Evolutionary conservation across 768 basidiomycete genomes (phyloP), one percentile per base, ranked within the genome.

Genomic region (Leccinum imitatum): DNA sequence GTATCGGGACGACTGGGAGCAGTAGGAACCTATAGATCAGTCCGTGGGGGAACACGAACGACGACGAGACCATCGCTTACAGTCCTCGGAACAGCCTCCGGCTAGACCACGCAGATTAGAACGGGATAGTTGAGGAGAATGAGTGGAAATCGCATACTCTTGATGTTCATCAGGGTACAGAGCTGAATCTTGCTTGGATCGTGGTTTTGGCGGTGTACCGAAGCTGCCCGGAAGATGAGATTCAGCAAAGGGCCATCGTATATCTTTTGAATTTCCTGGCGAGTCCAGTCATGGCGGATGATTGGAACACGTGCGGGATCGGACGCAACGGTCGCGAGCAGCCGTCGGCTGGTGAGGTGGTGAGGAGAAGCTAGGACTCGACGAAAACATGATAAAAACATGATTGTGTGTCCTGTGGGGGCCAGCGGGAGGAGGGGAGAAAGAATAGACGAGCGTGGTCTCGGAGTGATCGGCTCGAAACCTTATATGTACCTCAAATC

Each of bases 151-250:
- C n/a, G 37, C 89, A 65, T 74, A 92, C 94, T 94, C 77, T 98
- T 98, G 76, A 98, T 98, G 73, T 98, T 98, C 90, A 98, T 94
- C 31, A 98, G 82, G 4, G 96, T 98, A 68, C 95, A 98, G 33
- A 98, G 82, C 76, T 98, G 96, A 31, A 98, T 86, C 79, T 97
- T 93, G 66, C 76, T 82, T 33, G 95, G 88, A 76, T 95, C 90
- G 65, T 97, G 93, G 73, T 90, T 80, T 69, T 87, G 82, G 64
- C 95, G 81, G 74, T 98, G 96, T 11, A 95, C 83, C 3, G 84
- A 74, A 14, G 94, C 91, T 37, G 96, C 89, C 54, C 86, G 84
- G 74, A 90, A 98, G 61, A 96, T 87, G 56, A 96, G 87, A 50
- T 95, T 91, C 67, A 98, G 83, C 54, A 98, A 74, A 7, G 96